These are phyloP conservation scores for Emmonsiellopsis sp. DNA, from an alignment of 2,329 filamentous ascomycete genomes.

Conservation along the genomic window DNA sequence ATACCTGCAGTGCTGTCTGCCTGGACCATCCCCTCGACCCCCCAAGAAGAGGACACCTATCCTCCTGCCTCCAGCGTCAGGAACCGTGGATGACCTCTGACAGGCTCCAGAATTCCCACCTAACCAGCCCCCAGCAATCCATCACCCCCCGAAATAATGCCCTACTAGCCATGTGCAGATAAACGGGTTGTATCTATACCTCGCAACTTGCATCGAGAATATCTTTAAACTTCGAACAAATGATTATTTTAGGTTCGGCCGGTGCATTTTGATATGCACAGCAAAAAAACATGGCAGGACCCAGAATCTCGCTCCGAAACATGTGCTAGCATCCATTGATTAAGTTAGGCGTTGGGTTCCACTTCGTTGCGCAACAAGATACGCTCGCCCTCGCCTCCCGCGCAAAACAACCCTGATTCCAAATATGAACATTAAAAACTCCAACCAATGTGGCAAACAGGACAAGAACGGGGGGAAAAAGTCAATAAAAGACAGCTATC, in stretches of 20 bases:
- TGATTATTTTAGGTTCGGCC: too few species aligned
- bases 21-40: not conserved
- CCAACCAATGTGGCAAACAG: not conserved
- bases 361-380: too few species aligned
- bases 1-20: conserved; percentile 1
- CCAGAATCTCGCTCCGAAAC: not conserved
- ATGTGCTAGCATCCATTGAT: too few species aligned
- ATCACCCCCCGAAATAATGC: too few species aligned
- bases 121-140: too few species aligned
- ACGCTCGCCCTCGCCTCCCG: not conserved
- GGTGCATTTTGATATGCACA: not conserved
- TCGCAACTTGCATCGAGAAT: not conserved
- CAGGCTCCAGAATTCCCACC: conserved; percentile 6
- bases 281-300: not conserved
- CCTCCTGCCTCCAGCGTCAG: not conserved
- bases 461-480: not conserved
- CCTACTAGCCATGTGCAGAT: not conserved
- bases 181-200: too few species aligned
- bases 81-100: not conserved
- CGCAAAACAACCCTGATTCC: not conserved
- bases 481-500: not conserved
- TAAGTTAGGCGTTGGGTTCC: too few species aligned
- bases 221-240: too few species aligned
- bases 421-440: not conserved
- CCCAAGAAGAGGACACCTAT: conserved; percentile 5